Base-by-base conservation (phyloP, 495 filamentous ascomycete genomes). In the Daldinia childiae region DNA sequence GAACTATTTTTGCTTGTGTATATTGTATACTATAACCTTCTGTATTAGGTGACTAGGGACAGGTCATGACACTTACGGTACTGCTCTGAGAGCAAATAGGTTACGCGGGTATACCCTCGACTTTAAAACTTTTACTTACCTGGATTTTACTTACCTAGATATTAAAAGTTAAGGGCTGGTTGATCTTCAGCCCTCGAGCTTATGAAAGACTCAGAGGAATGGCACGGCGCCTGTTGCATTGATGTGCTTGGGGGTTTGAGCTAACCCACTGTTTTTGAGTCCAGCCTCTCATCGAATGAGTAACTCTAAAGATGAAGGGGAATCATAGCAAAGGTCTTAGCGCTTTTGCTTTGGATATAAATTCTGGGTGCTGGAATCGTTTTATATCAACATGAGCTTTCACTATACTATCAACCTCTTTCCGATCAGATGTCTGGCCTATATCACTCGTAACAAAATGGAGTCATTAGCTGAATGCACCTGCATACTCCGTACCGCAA, bases 11-110 rank as follows among this genome's bases (percentile, higher is more conserved):
- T 21, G 52, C 63, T 26, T 74, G 57, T 66, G 60, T 62, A 59
- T 67, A 62, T 30, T 66, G 60, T 73, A 57, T 41, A 67, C 27
- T 68, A 71, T 56, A 21, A 64, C 27, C 34, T 74, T 72, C 62
- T 67, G 45, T 65, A 15, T 72, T 19, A 45, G 64, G 56, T 32
- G 45, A 58, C 19, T 66, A 60, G 69, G 64, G 60, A 48, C 36
- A 58, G 64, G 64, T 39, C 45, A 59, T 52, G 69, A 64, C 64
- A 57, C 41, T 61, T 26, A 66, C 27, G 69, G 58, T 9, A 24
- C 43, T 64, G 69, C 59, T 72, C 64, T 32, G 69, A 43, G 69
- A 72, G 69, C 69, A 56, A 61, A 68, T 36, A 60, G 54, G 29
- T 61, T 57, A 57, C 36, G 32, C n/a, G 26, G 48, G 58, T 58